Base-by-base conservation (phyloP, 768 basidiomycete species). In the Suillus americanus region DNA sequence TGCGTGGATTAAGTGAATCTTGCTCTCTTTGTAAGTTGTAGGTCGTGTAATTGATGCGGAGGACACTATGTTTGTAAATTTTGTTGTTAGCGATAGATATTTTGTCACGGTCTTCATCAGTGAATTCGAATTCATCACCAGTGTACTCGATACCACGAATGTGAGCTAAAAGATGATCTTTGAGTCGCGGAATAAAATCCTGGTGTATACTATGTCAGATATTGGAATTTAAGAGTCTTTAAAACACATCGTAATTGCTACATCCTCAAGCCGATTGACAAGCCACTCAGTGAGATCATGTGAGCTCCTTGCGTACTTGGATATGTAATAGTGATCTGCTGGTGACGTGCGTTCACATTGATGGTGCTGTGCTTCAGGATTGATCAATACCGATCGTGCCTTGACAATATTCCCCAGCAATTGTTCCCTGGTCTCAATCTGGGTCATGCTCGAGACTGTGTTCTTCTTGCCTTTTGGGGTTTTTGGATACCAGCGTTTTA, bases 401-500 rank as follows among this genome's bases (percentile, higher is more conserved):
- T 60, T 20, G 25, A 45, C 63, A 66, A 75, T 57, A 63, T 65
- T 61, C 67, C 64, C 48, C 62, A 75, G n/a, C 38, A 61, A 5
- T 62, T 67, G 20, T 63, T 70, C 61, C 45, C 71, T 7, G 37
- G 37, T 37, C 37, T 37, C 9, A 1, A 37, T 37, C 37, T 1
- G 5, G 4, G 9, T 37, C 50, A 82, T 78, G 4, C 56, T 80
- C 72, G 1, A 60, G 18, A 1, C 53, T 43, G 23, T 67, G 62
- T 30, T 73, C 20, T 46, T 54, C 30, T 62, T 60, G 25, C 68
- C 71, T 61, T 80, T 81, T 63, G 79, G 79, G 0, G 79, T 80
- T 2, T 69, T 54, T 0, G 60, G 66, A 62, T 81, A 83, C 43
- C 77, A 65, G 0, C 67, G 69, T 66, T 83, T 83, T 20, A 78